Percentiles rank a stretch among this genome's conserved stretches.
phyloP scores from a whole-genome alignment of 2,329 filamentous ascomycete genomes.

The Ceratocystis variospora region DNA sequence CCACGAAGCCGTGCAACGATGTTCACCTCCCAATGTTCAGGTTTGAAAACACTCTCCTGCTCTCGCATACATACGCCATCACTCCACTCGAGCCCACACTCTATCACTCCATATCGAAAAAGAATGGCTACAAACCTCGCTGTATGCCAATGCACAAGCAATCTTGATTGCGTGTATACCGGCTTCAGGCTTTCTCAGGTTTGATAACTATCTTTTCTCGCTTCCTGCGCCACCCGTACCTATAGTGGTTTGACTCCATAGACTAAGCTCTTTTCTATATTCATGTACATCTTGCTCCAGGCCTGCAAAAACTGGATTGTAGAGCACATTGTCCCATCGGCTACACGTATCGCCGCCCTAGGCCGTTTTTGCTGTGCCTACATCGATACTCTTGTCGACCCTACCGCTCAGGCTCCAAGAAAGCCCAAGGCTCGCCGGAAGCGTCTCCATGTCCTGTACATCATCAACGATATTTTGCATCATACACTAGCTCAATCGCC shows the following conservation, averaged over 20 bases:
- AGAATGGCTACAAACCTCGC: not conserved
- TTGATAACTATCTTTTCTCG: slow-evolving; percentile 21
- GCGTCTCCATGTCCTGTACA: slow-evolving; percentile 61
- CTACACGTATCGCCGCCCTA: slow-evolving; percentile 50
- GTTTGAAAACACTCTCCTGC: slow-evolving; percentile 46
- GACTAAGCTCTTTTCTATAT: slow-evolving; percentile 28
- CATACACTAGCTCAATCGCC: slow-evolving; percentile 44
- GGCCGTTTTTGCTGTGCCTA: slow-evolving; percentile 60
- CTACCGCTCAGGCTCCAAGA: not conserved
- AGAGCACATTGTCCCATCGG: slow-evolving; percentile 54
- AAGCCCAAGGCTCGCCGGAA: slow-evolving; percentile 36
- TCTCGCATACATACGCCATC: slow-evolving; percentile 18
- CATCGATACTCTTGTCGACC: slow-evolving; percentile 33
- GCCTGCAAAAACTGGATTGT: slow-evolving; percentile 80
- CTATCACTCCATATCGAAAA: not conserved
- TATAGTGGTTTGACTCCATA: slow-evolving; percentile 13
- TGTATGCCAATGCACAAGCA: not conserved
- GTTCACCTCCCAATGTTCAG: slow-evolving; percentile 73
- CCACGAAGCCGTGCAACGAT: slow-evolving; percentile 51
- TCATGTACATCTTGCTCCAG: slow-evolving; percentile 34
- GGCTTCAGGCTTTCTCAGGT: slow-evolving; percentile 18
- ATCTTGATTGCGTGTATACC: slow-evolving; percentile 5
- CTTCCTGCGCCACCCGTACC: not conserved
- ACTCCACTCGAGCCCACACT: not conserved
- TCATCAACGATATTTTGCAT: slow-evolving; percentile 66